Percentiles rank a stretch among this genome's conserved stretches.
phyloP scores from a whole-genome alignment of 805 yeast species.

The Yamadazyma tumulicola region DNA sequence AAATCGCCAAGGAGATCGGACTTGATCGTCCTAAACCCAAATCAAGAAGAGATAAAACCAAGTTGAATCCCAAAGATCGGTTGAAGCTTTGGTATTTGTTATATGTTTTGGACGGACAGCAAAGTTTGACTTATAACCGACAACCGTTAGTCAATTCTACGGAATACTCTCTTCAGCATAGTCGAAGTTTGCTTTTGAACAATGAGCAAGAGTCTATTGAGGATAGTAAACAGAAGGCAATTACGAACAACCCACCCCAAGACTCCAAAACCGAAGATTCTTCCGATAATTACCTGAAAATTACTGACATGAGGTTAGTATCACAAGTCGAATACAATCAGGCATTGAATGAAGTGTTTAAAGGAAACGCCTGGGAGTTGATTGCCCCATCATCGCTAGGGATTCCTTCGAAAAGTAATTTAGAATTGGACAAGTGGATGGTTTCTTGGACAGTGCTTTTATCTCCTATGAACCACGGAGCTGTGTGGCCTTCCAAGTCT shows the following conservation, averaged over 20 bases:
- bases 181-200: slow-evolving; percentile 34
- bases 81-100: slow-evolving; percentile 64
- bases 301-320: slow-evolving; percentile 54
- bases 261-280: slow-evolving; percentile 2
- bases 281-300: slow-evolving; percentile 9
- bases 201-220: slow-evolving; percentile 7
- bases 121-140: slow-evolving; percentile 56
- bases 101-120: slow-evolving; percentile 66
- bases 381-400: slow-evolving; percentile 61
- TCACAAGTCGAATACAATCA: slow-evolving; percentile 68
- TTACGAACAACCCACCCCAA: not conserved
- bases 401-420: slow-evolving; percentile 61
- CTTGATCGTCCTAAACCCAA: slow-evolving; percentile 30
- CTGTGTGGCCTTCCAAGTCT: slow-evolving; percentile 66
- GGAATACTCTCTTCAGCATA: slow-evolving; percentile 43
- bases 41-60: not conserved
- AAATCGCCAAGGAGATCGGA: slow-evolving; percentile 55
- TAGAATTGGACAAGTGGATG: slow-evolving; percentile 75
- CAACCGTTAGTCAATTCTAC: slow-evolving; percentile 50
- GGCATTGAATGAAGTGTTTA: slow-evolving; percentile 56
- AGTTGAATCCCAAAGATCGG: slow-evolving; percentile 34
- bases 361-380: slow-evolving; percentile 58
- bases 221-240: not conserved
- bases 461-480: slow-evolving; percentile 54
- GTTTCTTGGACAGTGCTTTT: slow-evolving; percentile 72